Evolutionary conservation across 495 filamentous ascomycete genomes (phyloP).

Genomic region (Evansstolkia leycettana): DNA sequence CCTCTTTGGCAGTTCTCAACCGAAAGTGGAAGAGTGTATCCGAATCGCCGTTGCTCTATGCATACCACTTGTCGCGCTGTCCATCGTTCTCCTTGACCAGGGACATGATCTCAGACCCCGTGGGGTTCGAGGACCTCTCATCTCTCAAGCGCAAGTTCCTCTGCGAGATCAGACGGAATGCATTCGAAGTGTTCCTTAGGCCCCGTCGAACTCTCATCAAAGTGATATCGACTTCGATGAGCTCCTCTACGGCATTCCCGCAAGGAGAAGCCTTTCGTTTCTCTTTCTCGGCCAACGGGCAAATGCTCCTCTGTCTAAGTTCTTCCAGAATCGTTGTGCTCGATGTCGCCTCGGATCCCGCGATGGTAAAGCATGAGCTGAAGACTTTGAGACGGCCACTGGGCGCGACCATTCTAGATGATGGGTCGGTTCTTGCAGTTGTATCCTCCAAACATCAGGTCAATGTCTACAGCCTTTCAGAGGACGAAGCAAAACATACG

Average conservation of each 20-base stretch:
- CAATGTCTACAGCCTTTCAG: constrained; percentile 62
- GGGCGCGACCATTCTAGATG: constrained; percentile 66
- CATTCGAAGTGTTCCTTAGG: constrained; percentile 67
- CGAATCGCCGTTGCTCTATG: constrained; percentile 59
- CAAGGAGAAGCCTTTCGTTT: constrained; percentile 82
- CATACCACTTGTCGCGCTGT: constrained; percentile 61
- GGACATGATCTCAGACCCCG: constrained; percentile 24
- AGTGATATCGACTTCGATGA: constrained; percentile 71
- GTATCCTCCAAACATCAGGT: constrained; percentile 69
- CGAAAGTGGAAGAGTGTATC: constrained; percentile 64
- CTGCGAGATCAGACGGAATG: constrained; percentile 59
- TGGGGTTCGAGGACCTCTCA: constrained; percentile 41
- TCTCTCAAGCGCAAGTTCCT: constrained; percentile 55
- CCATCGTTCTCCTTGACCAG: constrained; percentile 52
- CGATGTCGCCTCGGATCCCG: constrained; percentile 42
- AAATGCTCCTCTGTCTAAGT: constrained; percentile 64
- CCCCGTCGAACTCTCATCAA: constrained; percentile 60
- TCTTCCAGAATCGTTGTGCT: constrained; percentile 81
- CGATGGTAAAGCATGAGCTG: constrained; percentile 61
- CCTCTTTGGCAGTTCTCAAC: constrained; percentile 72
- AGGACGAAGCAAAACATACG: constrained; percentile 48
- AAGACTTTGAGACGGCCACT: constrained; percentile 68
- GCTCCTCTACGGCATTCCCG: constrained; percentile 66
- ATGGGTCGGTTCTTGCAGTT: constrained; percentile 67
- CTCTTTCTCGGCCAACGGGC: constrained; percentile 60